Percentiles rank a stretch among this genome's conserved stretches.
Evolutionary conservation across 2,329 filamentous ascomycete species (phyloP).

Genomic region (Trichophyton schoenleinii): DNA sequence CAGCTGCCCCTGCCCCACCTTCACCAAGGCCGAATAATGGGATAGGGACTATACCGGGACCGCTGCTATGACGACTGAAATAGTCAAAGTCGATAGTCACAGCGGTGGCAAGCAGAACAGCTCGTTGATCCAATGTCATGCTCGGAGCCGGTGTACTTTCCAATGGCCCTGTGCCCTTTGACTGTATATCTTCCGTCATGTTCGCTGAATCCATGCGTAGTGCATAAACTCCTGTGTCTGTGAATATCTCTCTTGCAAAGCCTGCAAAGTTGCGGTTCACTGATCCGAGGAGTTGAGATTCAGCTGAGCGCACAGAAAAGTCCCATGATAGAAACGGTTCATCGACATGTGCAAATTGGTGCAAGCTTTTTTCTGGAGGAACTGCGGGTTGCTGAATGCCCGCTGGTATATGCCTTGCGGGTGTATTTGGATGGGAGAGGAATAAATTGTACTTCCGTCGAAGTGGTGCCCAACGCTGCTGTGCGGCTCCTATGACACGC

Average conservation of each 20-base stretch:
- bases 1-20: constrained; percentile 28
- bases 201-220: constrained; percentile 51
- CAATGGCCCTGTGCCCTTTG: constrained; percentile 24
- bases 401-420: constrained; percentile 29
- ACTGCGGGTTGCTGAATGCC: constrained; percentile 37
- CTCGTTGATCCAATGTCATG: constrained; percentile 54
- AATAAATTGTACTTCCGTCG: constrained; percentile 54
- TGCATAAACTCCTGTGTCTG: constrained; percentile 53
- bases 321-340: constrained; percentile 55
- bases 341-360: constrained; percentile 50
- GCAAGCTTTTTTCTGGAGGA: constrained; percentile 33
- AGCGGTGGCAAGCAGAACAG: constrained; percentile 54
- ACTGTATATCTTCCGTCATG: constrained; percentile 26
- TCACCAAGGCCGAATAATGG: constrained; percentile 37
- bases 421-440: constrained; percentile 38
- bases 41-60: constrained; percentile 38
- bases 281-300: constrained; percentile 42
- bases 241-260: constrained; percentile 52
- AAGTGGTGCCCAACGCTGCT: constrained; percentile 51
- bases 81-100: constrained; percentile 56
- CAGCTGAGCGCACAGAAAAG: constrained; percentile 44
- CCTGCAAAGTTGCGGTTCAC: constrained; percentile 53
- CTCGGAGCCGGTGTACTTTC: constrained; percentile 25
- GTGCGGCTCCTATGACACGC: constrained; percentile 51
- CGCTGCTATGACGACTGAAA: constrained; percentile 48